Evolutionary conservation across 2,329 filamentous ascomycete genomes (phyloP), one percentile per base, ranked within the genome.

Genomic region (Aspergillus unguis): DNA sequence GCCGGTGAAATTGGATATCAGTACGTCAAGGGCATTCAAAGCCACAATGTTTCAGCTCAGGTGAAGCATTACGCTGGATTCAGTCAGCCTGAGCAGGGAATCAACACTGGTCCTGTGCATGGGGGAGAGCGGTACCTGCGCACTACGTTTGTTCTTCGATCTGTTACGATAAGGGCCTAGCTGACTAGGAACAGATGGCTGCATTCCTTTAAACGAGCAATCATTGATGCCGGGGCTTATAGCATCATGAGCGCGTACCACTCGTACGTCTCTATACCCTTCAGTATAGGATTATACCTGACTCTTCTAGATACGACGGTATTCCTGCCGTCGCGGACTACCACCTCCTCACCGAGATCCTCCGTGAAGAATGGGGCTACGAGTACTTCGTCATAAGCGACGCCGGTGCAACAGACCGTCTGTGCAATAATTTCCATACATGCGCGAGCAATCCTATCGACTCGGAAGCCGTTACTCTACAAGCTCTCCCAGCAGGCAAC

Each of bases 61-160:
- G 84, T 90, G 43, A 91, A 90, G 73, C 87, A 91, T 65, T 90
- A 86, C 65, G 85, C 84, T 9, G 87, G 80, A 1, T 89, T 84
- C 63, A 86, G 80, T 43, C 75, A 76, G 1, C 86, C 86, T 0
- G 87, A 90, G 62, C 86, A 90, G 65, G 87, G 87, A 2, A 68
- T 90, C 40, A 90, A 90, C 65, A 85, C 83, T 6, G 85, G 79
- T 0, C 79, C 80, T 4, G 79, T 82, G 0, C 78, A 81, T 54
- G 79, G 78, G 25, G 80, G 80, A 17, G 78, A 82, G 60, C 68
- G 80, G 53, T 80, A 82, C 58, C 64, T 81, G 44, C 70, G 80
- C 25, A 80, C 78, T 3, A 82, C 77, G 52, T 82, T 77, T 32
- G 83, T 80, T 3, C 79, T 17, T 77, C 55, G 32, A 17, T 17